A percentile compares a stretch with the other conserved stretches of the same genome.
Evolutionary conservation across 2,329 filamentous ascomycete species (phyloP).

Genomic region (Zasmidium citrigriseum): DNA sequence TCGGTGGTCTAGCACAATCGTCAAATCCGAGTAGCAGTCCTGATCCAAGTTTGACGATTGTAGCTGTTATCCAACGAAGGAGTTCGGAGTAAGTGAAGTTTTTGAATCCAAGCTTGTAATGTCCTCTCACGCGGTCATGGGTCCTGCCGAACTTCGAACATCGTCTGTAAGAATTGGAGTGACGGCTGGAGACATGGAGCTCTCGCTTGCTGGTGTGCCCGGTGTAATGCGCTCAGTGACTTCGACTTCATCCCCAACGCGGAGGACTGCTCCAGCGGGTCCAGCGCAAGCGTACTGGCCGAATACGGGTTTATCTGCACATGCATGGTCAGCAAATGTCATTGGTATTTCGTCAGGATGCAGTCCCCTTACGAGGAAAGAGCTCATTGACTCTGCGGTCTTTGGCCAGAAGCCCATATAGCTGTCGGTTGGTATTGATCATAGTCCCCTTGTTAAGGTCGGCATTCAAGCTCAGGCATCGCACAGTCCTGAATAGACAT

Average conservation of each 20-base stretch:
- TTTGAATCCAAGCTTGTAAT: not conserved
- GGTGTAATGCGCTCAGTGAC: constrained; percentile 28
- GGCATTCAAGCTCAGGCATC: constrained; percentile 35
- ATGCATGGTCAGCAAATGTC: constrained; percentile 6
- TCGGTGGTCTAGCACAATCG: no score
- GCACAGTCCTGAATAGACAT: constrained; percentile 33
- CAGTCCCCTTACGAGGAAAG: constrained; percentile 29
- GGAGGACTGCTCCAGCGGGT: constrained; percentile 34
- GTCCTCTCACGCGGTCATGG: constrained; percentile 6
- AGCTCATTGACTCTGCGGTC: constrained; percentile 35
- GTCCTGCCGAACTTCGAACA: constrained; percentile 4
- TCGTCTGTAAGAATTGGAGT: constrained; percentile 10
- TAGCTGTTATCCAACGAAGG: not conserved
- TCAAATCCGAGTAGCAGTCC: no score
- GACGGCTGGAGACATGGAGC: constrained; percentile 38
- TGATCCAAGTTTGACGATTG: no score
- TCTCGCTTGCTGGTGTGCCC: constrained; percentile 33
- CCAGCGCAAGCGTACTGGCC: constrained; percentile 39
- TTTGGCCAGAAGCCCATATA: constrained; percentile 35
- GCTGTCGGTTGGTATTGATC: constrained; percentile 34
- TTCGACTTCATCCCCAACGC: constrained; percentile 35
- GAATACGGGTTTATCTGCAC: constrained; percentile 36
- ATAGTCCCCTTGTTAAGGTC: constrained; percentile 35
- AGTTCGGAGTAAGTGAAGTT: not conserved
- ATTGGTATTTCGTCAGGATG: not conserved